Percentiles rank a stretch among this genome's conserved stretches.
phyloP scores from a whole-genome alignment of 352 stramenopile genomes.

The Pythium phragmiticola region DNA sequence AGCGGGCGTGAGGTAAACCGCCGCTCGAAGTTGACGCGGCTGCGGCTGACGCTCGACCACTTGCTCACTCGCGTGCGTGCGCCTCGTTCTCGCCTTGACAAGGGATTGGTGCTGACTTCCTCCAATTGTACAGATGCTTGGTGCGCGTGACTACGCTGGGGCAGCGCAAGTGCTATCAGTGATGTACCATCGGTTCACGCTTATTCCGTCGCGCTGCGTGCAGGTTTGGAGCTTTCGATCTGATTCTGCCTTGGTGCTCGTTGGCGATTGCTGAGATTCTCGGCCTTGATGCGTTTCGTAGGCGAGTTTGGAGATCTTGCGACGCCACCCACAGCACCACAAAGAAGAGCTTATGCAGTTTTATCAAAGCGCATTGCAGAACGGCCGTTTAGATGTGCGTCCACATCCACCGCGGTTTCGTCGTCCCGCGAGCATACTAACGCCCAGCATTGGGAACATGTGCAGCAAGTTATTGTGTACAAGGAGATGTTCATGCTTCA shows the following conservation, averaged over 20 bases:
- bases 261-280: background rate
- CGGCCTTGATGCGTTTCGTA: slow-evolving; percentile 22
- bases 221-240: slow-evolving; percentile 36
- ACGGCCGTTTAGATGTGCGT: slow-evolving; percentile 51
- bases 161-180: slow-evolving; percentile 63
- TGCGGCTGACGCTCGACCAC: slow-evolving; percentile 47
- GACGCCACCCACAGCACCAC: slow-evolving; percentile 44
- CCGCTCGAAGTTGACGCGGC: slow-evolving; percentile 29
- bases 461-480: slow-evolving; percentile 59
- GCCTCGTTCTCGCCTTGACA: background rate
- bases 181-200: slow-evolving; percentile 66
- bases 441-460: background rate
- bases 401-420: background rate
- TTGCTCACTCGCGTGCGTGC: slow-evolving; percentile 46
- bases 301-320: slow-evolving; percentile 77
- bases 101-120: background rate
- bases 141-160: slow-evolving; percentile 65
- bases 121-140: slow-evolving; percentile 43
- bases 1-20: slow-evolving; percentile 19
- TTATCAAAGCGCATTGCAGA: slow-evolving; percentile 46
- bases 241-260: background rate
- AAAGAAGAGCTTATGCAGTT: slow-evolving; percentile 55
- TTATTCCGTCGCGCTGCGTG: slow-evolving; percentile 57
- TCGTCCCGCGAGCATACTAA: background rate
- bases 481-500: slow-evolving; percentile 78